phyloP scores from a whole-genome alignment of 805 yeast genomes.

The Candida adriatica region DNA sequence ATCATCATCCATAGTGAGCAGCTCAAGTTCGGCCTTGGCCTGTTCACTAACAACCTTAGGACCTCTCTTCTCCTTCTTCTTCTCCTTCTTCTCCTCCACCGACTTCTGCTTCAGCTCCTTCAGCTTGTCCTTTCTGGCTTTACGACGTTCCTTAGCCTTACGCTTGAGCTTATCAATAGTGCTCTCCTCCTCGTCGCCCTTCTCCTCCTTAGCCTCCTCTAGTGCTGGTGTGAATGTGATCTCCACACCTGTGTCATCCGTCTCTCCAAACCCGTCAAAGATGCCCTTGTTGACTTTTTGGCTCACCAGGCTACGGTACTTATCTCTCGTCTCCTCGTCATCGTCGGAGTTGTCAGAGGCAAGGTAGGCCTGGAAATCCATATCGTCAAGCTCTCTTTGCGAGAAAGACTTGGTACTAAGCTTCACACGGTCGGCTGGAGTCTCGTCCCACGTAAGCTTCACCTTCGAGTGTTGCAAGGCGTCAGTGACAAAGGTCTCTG shows the following conservation, averaged over 20 bases:
- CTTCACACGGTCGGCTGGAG: conserved; percentile 81
- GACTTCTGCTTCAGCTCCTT: conserved; percentile 52
- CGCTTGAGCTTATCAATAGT: conserved; percentile 76
- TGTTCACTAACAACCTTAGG: conserved; percentile 29
- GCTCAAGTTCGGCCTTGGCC: conserved; percentile 65
- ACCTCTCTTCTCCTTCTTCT: conserved; percentile 20
- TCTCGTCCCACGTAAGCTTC: conserved; percentile 96
- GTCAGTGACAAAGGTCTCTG: conserved; percentile 78
- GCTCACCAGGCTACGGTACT: conserved; percentile 55
- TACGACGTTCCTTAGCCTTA: conserved; percentile 90
- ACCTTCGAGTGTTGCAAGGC: conserved; percentile 96
- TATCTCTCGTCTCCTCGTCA: conserved; percentile 31
- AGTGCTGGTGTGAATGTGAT: conserved; percentile 89
- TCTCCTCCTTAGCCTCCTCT: conserved; percentile 25
- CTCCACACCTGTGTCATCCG: conserved; percentile 73
- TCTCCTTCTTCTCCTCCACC: conserved; percentile 31
- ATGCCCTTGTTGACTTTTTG: conserved; percentile 31
- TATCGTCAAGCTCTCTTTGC: conserved; percentile 80
- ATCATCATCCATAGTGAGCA: conserved; percentile 47
- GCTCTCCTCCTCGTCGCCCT: conserved; percentile 49
- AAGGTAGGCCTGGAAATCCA: conserved; percentile 88
- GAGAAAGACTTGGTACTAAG: conserved; percentile 76
- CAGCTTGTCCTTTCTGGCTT: conserved; percentile 70
- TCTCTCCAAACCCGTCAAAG: conserved; percentile 30
- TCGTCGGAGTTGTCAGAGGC: conserved; percentile 69